A percentile compares a stretch with the other conserved stretches of the same genome.
These are phyloP conservation scores for Xylaria longipes DNA, from an alignment of 495 filamentous ascomycete species.

Conservation along the genomic window DNA sequence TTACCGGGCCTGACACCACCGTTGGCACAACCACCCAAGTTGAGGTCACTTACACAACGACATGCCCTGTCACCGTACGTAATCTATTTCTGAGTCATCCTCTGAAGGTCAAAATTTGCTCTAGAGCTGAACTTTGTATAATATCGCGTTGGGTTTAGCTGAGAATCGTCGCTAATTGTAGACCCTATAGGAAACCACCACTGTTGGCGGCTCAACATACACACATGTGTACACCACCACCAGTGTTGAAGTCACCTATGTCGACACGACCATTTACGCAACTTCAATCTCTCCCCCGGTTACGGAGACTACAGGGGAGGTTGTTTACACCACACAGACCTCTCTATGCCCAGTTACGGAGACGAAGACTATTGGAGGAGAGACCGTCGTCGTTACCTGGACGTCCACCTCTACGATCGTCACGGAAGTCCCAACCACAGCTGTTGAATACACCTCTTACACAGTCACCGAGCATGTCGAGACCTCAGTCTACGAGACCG, in stretches of 20 bases:
- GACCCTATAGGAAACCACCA: slow-evolving; percentile 33
- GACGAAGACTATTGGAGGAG: slow-evolving; percentile 50
- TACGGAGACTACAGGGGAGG: slow-evolving; percentile 34
- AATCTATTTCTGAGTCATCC: not conserved
- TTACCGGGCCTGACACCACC: slow-evolving; percentile 38
- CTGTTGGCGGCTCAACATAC: slow-evolving; percentile 41
- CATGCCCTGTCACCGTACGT: slow-evolving; percentile 46
- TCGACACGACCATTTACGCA: slow-evolving; percentile 38
- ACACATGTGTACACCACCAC: slow-evolving; percentile 53
- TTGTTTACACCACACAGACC: slow-evolving; percentile 49
- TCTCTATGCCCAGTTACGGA: slow-evolving; percentile 51
- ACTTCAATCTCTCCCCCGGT: slow-evolving; percentile 36
- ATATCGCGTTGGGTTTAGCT: too few relatives aligned
- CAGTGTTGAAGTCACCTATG: slow-evolving; percentile 39
- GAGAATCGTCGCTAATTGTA: not conserved
- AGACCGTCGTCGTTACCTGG: slow-evolving; percentile 49
- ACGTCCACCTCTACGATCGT: slow-evolving; percentile 49
- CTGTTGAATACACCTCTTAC: slow-evolving; percentile 42
- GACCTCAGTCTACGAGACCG: slow-evolving; percentile 48
- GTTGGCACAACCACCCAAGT: slow-evolving; percentile 47
- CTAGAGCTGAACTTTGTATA: not conserved
- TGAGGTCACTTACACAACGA: slow-evolving; percentile 48
- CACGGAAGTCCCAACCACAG: slow-evolving; percentile 35
- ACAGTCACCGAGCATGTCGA: slow-evolving; percentile 47
- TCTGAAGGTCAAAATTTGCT: not conserved